A percentile compares a stretch with the other conserved stretches of the same genome.
Conservation (phyloP, 352 stramenopile species). For the Pythium periplocum region DNA sequence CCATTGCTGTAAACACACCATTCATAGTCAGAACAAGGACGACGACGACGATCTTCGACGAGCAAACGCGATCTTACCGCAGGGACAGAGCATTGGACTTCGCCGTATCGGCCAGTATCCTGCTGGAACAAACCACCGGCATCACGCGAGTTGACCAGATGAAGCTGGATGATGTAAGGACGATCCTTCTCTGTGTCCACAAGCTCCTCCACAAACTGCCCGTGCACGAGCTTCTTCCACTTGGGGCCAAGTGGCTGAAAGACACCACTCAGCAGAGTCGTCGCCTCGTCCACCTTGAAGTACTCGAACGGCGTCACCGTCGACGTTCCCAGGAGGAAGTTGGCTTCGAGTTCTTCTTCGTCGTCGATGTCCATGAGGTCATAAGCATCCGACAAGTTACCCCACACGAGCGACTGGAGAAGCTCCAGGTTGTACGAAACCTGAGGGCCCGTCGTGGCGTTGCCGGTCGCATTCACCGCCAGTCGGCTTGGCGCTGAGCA, state of each 20-base stretch:
- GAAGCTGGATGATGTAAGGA: conserved; percentile 54
- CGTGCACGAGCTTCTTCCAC: conserved; percentile 44
- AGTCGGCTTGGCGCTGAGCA: conserved; percentile 48
- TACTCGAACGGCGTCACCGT: conserved; percentile 35
- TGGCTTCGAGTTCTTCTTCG: conserved; percentile 4
- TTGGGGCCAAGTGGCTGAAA: conserved; percentile 54
- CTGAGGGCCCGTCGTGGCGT: conserved; percentile 12
- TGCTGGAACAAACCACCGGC: conserved; percentile 62
- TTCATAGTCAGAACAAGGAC: background rate
- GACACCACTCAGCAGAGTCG: conserved; percentile 45
- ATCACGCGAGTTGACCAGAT: conserved; percentile 52
- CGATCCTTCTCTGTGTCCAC: conserved; percentile 39
- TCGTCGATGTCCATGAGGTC: conserved; percentile 5
- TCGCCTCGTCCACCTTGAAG: conserved; percentile 42
- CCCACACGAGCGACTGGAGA: conserved; percentile 63
- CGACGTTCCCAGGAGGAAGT: conserved; percentile 20
- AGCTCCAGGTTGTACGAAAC: conserved; percentile 72
- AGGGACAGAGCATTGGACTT: conserved; percentile 68
- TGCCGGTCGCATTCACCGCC: conserved; percentile 28
- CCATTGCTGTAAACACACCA: conserved; percentile 45
- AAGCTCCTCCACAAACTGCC: conserved; percentile 55
- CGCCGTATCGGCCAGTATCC: conserved; percentile 56
- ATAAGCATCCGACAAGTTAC: conserved; percentile 28
- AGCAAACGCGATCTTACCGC: conserved; percentile 27
- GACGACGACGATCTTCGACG: background rate